These are phyloP conservation scores for Litsea cubeba DNA, from an alignment of 164 flowering plant species.

Conservation along the genomic window DNA sequence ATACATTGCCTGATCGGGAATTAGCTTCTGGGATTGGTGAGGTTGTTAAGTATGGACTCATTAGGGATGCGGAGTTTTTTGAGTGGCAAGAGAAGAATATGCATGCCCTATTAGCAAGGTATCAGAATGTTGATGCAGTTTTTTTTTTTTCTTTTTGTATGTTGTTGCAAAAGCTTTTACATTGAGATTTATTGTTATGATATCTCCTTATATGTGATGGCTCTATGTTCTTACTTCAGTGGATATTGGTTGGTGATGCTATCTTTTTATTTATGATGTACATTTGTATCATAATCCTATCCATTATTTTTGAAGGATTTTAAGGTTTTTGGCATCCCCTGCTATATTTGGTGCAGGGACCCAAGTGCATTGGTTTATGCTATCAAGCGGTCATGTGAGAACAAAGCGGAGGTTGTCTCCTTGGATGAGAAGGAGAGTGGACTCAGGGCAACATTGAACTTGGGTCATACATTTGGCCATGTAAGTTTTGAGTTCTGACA, in stretches of 20 bases:
- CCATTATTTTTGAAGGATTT: not conserved
- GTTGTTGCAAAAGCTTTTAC: not conserved
- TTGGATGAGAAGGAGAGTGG: conserved; percentile 97
- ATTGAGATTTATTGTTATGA: not conserved
- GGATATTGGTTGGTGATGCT: not conserved
- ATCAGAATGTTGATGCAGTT: not conserved
- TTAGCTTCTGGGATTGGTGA: conserved; percentile 94
- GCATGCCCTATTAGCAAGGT: conserved; percentile 73
- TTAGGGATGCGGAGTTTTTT: conserved; percentile 89
- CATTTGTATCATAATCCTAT: not conserved
- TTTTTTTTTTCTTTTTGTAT: not conserved
- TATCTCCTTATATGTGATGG: not conserved
- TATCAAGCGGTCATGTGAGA: conserved; percentile 93
- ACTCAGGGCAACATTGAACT: conserved; percentile 84
- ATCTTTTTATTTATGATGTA: not conserved
- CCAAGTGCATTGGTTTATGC: conserved; percentile 83
- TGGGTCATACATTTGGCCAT: conserved; percentile 99
- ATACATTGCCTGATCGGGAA: conserved; percentile 92
- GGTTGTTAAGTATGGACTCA: conserved; percentile 93
- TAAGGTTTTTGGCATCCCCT: not conserved
- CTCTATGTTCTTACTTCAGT: not conserved
- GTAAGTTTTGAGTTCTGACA: conserved; percentile 41
- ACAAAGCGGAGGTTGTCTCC: conserved; percentile 97
- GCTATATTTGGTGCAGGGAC: conserved; percentile 50
- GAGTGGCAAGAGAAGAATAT: conserved; percentile 99